A percentile compares a stretch with the other conserved stretches of the same genome.
phyloP scores from a whole-genome alignment of 2,329 filamentous ascomycete species.

The Knoxdaviesia proteae region DNA sequence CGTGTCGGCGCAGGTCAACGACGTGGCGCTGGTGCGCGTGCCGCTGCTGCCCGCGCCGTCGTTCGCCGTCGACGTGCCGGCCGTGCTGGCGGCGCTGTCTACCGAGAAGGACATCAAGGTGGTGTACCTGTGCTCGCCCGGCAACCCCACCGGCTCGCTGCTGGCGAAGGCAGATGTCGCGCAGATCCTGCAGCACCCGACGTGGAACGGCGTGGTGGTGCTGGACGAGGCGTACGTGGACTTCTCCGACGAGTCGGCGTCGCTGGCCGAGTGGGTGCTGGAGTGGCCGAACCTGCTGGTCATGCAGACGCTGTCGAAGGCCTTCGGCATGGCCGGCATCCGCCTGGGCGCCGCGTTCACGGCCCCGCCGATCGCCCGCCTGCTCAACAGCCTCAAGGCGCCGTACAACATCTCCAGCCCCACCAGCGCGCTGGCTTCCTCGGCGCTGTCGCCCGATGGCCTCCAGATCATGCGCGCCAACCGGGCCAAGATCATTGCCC shows the following conservation, averaged over 20 bases:
- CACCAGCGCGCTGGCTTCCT: slow-evolving; percentile 59
- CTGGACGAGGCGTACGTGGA: slow-evolving; percentile 94
- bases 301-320: slow-evolving; percentile 97
- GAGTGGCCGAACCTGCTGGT: slow-evolving; percentile 94
- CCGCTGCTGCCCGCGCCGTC: slow-evolving; percentile 50
- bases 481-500: slow-evolving; percentile 45
- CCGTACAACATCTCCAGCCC: slow-evolving; percentile 90
- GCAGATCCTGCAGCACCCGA: slow-evolving; percentile 59
- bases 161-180: slow-evolving; percentile 57
- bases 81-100: slow-evolving; percentile 45
- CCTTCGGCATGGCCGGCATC: slow-evolving; percentile 88
- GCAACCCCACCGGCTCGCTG: slow-evolving; percentile 74
- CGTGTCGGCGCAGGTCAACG: slow-evolving; percentile 87
- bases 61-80: slow-evolving; percentile 54
- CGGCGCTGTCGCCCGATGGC: slow-evolving; percentile 47
- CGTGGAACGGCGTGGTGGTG: slow-evolving; percentile 87
- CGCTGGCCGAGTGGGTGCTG: slow-evolving; percentile 73
- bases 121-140: slow-evolving; percentile 81
- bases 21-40: slow-evolving; percentile 70
- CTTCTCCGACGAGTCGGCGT: slow-evolving; percentile 58
- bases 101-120: slow-evolving; percentile 51
- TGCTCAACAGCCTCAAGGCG: slow-evolving; percentile 85
- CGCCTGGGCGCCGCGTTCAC: slow-evolving; percentile 74
- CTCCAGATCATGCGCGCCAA: slow-evolving; percentile 54
- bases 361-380: slow-evolving; percentile 46